Evolutionary conservation across 1,139 yeast species (phyloP), one percentile per base, ranked within the genome.

Genomic region (Blastobotrys buckinghamii): DNA sequence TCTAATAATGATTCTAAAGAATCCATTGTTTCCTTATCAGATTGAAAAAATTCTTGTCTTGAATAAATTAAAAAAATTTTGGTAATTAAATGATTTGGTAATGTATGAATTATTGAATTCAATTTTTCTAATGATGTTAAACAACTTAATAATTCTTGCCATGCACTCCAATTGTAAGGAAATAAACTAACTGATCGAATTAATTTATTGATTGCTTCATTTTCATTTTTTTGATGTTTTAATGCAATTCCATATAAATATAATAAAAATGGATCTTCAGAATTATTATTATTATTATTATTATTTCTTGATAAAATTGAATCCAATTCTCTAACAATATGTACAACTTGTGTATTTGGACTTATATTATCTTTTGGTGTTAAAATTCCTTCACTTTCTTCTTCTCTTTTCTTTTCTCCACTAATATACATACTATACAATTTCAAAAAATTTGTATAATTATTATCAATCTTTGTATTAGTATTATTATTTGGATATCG

Each of bases 101-200:
- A 58, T 34, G 43, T 49, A 24, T 51, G 47, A 19, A 59, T 47
- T 5, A 59, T 35, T 13, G 33, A 42, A 12, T 49, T 48, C 24
- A 61, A 52, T 30, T 84, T 87, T 53, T 84, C 88, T 47, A 81
- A 73, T 26, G 81, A 75, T 5, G 77, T 69, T 17, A 89, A 66
- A 46, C 94, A 82, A 2, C 79, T 72, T 13, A 84, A 71, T 35
- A 92, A 71, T 61, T 92, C 97, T 53, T 77, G 76, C 97, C 97
- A 94, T 51, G 95, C 86, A 48, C 92, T 79, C 97, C 97, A 92
- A 60, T 92, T 92, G 64, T 76, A 85, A 0, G 97, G 96, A 58
- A 83, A 88, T 26, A 75, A 45, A 17, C 71, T 64, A 16, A 84
- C 64, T 1, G 96, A 84, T 45, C 73, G 72, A 41, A 80, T 70